Evolutionary conservation across 345 rosid genomes (phyloP).

Genomic region (Stellera chamaejasme): DNA sequence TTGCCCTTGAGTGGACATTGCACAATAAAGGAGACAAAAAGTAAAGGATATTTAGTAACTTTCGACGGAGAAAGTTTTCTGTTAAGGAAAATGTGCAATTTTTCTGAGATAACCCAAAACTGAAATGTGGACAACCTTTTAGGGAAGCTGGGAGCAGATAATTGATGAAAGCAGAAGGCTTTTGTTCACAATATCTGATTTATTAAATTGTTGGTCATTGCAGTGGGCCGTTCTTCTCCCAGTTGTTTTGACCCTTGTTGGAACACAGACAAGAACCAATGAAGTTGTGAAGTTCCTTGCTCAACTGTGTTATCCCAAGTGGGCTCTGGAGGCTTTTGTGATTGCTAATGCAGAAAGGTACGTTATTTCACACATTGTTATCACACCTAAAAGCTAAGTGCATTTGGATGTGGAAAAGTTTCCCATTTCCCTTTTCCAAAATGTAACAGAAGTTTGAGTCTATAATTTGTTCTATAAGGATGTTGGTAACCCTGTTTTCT

Average conservation of each 20-base stretch:
- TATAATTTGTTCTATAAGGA: too few relatives aligned
- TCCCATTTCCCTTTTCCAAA: background rate
- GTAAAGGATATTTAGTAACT: too few relatives aligned
- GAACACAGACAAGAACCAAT: constrained; percentile 40
- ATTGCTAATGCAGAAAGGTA: constrained; percentile 78
- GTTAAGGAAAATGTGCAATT: too few relatives aligned
- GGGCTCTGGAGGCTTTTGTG: constrained; percentile 88
- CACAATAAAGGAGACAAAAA: too few relatives aligned
- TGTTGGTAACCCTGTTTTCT: too few relatives aligned
- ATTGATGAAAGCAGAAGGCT: background rate
- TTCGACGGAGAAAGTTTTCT: too few relatives aligned
- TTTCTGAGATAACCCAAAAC: too few relatives aligned
- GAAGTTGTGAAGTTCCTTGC: constrained; percentile 30
- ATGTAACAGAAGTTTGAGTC: constrained; percentile 8
- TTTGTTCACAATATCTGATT: background rate
- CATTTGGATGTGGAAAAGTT: too few relatives aligned
- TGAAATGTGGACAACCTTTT: too few relatives aligned
- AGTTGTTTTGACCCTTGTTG: constrained; percentile 85
- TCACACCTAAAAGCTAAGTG: background rate
- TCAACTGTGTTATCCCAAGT: constrained; percentile 69
- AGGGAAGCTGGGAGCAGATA: background rate
- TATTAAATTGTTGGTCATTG: constrained; percentile 15
- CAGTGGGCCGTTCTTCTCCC: constrained; percentile 98
- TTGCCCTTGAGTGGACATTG: too few relatives aligned
- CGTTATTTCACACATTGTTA: background rate